Percentiles rank a stretch among this genome's conserved stretches.
Evolutionary conservation across 352 stramenopile genomes (phyloP).

Genomic region (Globisporangium apiculatum): DNA sequence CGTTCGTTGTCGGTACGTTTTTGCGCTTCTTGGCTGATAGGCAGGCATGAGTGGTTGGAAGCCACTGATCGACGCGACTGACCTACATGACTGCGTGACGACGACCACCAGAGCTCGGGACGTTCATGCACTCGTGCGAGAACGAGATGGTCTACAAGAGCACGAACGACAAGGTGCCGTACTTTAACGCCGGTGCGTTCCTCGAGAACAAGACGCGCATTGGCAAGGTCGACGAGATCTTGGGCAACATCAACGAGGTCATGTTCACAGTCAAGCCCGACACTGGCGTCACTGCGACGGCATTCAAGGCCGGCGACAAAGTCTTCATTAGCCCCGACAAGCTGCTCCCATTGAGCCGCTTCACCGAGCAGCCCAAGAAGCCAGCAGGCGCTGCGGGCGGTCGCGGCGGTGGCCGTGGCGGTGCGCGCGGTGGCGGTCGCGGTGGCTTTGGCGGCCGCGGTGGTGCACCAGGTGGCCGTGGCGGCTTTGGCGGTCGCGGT

Average conservation of each 20-base stretch:
- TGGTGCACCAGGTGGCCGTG: slow-evolving; percentile 24
- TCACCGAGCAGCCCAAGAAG: slow-evolving; percentile 91
- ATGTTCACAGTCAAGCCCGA: slow-evolving; percentile 98
- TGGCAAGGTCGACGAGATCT: slow-evolving; percentile 98
- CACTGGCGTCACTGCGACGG: slow-evolving; percentile 90
- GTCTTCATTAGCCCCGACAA: slow-evolving; percentile 98
- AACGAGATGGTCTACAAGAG: slow-evolving; percentile 98
- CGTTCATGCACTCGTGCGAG: slow-evolving; percentile 96
- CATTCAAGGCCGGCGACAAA: slow-evolving; percentile 96
- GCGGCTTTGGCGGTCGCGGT: slow-evolving; percentile 19
- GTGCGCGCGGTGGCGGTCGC: slow-evolving; percentile 22
- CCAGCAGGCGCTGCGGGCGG: slow-evolving; percentile 30
- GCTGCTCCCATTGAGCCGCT: slow-evolving; percentile 92
- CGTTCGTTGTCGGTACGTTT: slow-evolving; percentile 60
- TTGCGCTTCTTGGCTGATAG: not conserved
- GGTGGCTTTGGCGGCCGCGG: slow-evolving; percentile 30
- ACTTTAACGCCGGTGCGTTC: slow-evolving; percentile 98
- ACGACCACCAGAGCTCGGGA: slow-evolving; percentile 82
- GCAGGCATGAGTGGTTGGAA: too few species aligned
- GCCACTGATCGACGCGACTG: too few species aligned
- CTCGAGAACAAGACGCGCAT: slow-evolving; percentile 99
- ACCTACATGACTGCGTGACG: not conserved
- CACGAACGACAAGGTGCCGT: slow-evolving; percentile 94
- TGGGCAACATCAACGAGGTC: slow-evolving; percentile 95
- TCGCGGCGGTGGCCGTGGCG: slow-evolving; percentile 35